Percentiles rank a stretch among this genome's conserved stretches.
Evolutionary conservation across 768 basidiomycete genomes (phyloP).

Genomic region (Nidula microcarpa): DNA sequence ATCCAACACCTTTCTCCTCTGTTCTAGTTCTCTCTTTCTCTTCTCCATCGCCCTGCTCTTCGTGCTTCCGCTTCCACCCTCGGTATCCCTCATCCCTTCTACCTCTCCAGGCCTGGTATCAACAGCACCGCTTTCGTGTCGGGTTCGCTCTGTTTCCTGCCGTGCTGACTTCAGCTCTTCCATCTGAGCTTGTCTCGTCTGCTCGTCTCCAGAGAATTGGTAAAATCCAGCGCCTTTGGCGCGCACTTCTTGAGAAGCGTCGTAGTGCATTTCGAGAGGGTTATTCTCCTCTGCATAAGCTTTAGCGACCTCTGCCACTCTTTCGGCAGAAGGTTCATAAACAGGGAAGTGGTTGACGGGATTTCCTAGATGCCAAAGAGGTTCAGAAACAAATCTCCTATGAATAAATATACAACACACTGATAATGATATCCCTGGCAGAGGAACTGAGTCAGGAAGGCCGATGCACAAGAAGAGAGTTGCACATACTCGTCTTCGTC

Average conservation of each 20-base stretch:
- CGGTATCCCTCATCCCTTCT: constrained; percentile 63
- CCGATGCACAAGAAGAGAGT: neutral
- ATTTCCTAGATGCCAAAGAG: constrained; percentile 48
- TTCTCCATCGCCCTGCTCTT: constrained; percentile 49
- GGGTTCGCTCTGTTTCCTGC: constrained; percentile 64
- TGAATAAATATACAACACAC: constrained; percentile 25
- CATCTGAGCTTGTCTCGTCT: constrained; percentile 75
- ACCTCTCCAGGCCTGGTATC: constrained; percentile 67
- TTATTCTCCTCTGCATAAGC: constrained; percentile 68
- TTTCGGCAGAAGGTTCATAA: constrained; percentile 81
- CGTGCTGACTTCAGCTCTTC: constrained; percentile 68
- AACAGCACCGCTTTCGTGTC: constrained; percentile 57
- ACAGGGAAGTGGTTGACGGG: constrained; percentile 85
- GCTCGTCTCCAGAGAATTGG: constrained; percentile 86
- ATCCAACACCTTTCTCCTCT: constrained; percentile 56
- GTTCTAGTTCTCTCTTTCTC: constrained; percentile 71
- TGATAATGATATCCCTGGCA: constrained; percentile 55
- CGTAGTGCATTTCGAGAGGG: constrained; percentile 76
- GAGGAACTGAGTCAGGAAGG: constrained; percentile 6
- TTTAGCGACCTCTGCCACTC: constrained; percentile 70
- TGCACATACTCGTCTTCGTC: constrained; percentile 59
- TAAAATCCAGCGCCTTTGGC: constrained; percentile 90
- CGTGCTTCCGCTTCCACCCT: neutral
- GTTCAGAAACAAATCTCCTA: no score
- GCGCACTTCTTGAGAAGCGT: constrained; percentile 78